Base-by-base conservation (phyloP, 768 basidiomycete genomes). In the Termitomyces sp. region DNA sequence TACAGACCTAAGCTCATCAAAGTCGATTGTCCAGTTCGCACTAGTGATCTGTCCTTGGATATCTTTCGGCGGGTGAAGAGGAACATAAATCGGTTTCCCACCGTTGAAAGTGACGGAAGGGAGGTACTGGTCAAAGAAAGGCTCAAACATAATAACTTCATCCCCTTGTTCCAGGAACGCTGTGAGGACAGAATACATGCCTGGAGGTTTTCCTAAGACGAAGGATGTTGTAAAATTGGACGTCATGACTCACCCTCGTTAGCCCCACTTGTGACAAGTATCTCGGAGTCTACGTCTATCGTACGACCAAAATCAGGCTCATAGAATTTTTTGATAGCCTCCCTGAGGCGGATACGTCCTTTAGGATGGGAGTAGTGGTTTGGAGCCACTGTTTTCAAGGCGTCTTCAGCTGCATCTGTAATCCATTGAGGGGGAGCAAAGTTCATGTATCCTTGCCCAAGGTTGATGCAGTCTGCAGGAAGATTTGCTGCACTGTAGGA, bases 131-230 rank as follows among this genome's bases (percentile, higher is more conserved):
- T 98, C 95, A 68, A 97, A 98, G 79, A 93, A 97, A 1, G 95
- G 96, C 72, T 98, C 97, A 67, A 98, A 95, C 83, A 98, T 87
- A 72, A 99, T 96, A 61, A 98, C 96, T 71, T 99, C 97, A 66
- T 98, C 97, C 4, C 90, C 96, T 37, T 83, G 79, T 60, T 98
- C 88, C 39, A 97, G 72, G 75, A 96, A 98, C 0, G 97, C 97
- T 12, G 86, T 83, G 64, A 96, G 91, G 52, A 94, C 91, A 51
- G 95, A 85, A 71, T 96, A 98, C 79, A 94, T 90, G 26, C 96
- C 95, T 94, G 69, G 47, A 20, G 29, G 27, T 24, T 16, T 14
- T 14, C 42, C 24, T 53, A 26, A 59, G 48, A 39, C 27, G 12
- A 37, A 26, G 48, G 16, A 46, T 27, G 9, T 41, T 46, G 27